These are phyloP conservation scores for Trametopsis cervina DNA, from an alignment of 768 basidiomycete genomes.

Conservation along the genomic window DNA sequence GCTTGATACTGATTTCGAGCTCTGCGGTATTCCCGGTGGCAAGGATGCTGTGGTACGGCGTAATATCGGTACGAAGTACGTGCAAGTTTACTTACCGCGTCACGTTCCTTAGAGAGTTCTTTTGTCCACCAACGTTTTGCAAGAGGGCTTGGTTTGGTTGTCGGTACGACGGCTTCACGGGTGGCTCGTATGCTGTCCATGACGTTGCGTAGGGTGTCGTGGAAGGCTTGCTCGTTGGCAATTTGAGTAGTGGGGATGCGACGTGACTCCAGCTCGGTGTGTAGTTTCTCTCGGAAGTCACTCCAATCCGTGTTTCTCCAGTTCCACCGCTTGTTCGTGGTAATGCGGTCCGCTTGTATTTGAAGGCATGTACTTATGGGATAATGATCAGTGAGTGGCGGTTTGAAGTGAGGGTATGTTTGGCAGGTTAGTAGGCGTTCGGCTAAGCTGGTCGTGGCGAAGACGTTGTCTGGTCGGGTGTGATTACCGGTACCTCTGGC, in stretches of 20 bases:
- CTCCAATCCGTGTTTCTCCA: not conserved
- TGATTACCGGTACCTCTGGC: constrained; percentile 27
- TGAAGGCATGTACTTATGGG: constrained; percentile 27
- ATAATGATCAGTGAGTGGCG: constrained; percentile 32
- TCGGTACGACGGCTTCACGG: constrained; percentile 4
- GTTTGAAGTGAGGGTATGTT: constrained; percentile 10
- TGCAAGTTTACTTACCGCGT: constrained; percentile 4
- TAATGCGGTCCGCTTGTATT: constrained; percentile 12
- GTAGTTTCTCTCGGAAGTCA: not conserved
- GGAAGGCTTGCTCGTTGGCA: not conserved
- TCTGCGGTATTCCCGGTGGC: constrained; percentile 7
- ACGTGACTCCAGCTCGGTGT: not conserved
- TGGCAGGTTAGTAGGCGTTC: constrained; percentile 24
- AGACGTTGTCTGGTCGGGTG: constrained; percentile 39
- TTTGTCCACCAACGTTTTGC: constrained; percentile 13
- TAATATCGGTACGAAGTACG: not conserved
- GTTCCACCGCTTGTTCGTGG: not conserved
- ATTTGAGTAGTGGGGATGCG: not conserved
- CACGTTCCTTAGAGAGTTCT: constrained; percentile 7
- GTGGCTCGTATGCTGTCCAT: not conserved
- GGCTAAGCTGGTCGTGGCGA: constrained; percentile 16
- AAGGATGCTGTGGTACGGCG: not conserved
- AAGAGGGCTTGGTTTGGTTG: not conserved
- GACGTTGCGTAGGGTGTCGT: not conserved
- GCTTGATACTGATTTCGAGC: constrained; percentile 11